phyloP scores from a whole-genome alignment of 345 rosid genomes.

The Aurinia saxatilis region DNA sequence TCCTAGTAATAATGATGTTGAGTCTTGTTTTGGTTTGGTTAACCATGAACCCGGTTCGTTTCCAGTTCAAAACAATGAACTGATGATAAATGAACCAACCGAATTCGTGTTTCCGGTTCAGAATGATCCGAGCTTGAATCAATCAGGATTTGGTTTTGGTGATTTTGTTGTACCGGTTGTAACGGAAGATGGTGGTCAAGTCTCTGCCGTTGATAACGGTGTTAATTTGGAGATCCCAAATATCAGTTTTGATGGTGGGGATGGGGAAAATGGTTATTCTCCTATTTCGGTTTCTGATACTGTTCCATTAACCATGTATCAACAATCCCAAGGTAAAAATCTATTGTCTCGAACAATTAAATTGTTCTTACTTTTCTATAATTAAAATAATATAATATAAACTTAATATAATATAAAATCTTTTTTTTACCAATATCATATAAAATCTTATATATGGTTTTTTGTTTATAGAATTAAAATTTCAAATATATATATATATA shows the following conservation, averaged over 20 bases:
- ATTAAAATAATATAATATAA: too few relatives aligned
- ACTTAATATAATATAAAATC: too few relatives aligned
- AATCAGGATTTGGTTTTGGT: constrained; percentile 12
- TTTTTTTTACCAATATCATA: too few relatives aligned
- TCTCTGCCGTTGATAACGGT: constrained; percentile 1
- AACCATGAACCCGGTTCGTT: constrained; percentile 37
- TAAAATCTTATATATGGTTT: too few relatives aligned
- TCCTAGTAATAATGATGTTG: background rate
- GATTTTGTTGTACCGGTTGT: constrained; percentile 17
- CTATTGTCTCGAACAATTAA: background rate
- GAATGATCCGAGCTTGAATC: background rate
- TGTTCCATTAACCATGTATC: constrained; percentile 36
- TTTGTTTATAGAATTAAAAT: too few relatives aligned
- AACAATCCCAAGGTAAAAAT: constrained; percentile 41
- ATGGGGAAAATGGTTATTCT: constrained; percentile 3
- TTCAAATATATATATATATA: too few relatives aligned
- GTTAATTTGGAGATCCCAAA: constrained; percentile 5
- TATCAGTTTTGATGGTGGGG: constrained; percentile 4
- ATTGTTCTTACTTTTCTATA: too few relatives aligned
- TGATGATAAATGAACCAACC: constrained; percentile 36
- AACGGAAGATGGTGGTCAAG: background rate
- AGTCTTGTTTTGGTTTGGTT: constrained; percentile 31
- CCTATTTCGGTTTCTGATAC: constrained; percentile 11
- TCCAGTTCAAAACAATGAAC: constrained; percentile 34
- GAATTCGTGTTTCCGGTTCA: constrained; percentile 35